phyloP scores from a whole-genome alignment of 768 basidiomycete species.

The Auriculariales sp. region DNA sequence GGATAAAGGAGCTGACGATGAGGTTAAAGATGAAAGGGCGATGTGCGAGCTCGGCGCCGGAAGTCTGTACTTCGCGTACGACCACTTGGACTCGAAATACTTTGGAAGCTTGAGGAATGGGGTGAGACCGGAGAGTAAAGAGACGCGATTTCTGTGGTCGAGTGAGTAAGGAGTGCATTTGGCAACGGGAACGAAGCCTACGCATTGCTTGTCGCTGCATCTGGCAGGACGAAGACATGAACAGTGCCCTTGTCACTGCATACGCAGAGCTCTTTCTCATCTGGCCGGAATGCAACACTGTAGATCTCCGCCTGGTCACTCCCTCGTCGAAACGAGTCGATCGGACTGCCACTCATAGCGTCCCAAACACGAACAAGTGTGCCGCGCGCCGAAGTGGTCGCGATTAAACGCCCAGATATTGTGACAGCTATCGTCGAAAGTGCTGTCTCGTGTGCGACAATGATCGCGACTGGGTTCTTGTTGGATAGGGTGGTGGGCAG shows the following conservation, averaged over 20 bases:
- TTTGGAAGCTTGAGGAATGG: constrained; percentile 74
- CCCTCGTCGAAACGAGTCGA: constrained; percentile 75
- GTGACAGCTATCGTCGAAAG: constrained; percentile 68
- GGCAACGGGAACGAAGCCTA: constrained; percentile 36
- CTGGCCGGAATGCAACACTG: constrained; percentile 74
- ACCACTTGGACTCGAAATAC: constrained; percentile 94
- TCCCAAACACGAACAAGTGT: constrained; percentile 87
- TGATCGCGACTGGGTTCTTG: constrained; percentile 63
- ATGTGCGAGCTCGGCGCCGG: constrained; percentile 76
- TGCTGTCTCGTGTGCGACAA: constrained; percentile 69
- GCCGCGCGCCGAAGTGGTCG: constrained; percentile 71
- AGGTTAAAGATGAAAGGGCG: constrained; percentile 49
- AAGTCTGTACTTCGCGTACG: constrained; percentile 83
- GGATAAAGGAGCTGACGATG: constrained; percentile 34
- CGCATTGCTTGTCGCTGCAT: not conserved
- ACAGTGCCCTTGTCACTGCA: constrained; percentile 96
- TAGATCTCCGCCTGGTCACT: constrained; percentile 86
- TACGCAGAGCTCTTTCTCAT: constrained; percentile 75
- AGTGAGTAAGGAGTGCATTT: constrained; percentile 33
- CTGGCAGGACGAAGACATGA: constrained; percentile 65
- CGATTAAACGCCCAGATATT: constrained; percentile 62
- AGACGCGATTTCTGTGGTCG: constrained; percentile 59
- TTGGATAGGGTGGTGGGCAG: constrained; percentile 40
- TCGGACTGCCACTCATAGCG: constrained; percentile 49
- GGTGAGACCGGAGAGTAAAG: constrained; percentile 63